These are phyloP conservation scores for Neopestalotiopsis sp. DNA, from an alignment of 2,329 filamentous ascomycete species.

Conservation along the genomic window DNA sequence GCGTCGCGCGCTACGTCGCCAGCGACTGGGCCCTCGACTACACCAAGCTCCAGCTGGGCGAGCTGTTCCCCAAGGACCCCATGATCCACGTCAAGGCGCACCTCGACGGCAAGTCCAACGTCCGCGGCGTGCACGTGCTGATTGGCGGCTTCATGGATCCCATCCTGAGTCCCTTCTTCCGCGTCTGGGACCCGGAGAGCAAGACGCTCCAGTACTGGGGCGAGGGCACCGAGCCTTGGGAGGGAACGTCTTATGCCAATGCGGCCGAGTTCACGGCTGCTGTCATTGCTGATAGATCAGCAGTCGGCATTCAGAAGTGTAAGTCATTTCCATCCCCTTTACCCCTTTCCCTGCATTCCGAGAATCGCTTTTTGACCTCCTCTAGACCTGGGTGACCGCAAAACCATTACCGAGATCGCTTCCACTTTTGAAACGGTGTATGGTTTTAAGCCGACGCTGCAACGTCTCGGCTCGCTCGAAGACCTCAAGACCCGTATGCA, in stretches of 20 bases:
- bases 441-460: neutral
- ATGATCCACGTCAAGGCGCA: slow-evolving; percentile 2
- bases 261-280: slow-evolving; percentile 1
- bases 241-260: neutral
- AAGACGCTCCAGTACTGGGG: slow-evolving; percentile 2
- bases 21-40: slow-evolving; percentile 9
- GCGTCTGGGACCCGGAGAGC: neutral
- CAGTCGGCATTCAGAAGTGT: slow-evolving; percentile 4
- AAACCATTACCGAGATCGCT: neutral
- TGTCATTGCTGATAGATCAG: neutral
- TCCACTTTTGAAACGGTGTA: neutral
- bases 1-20: neutral
- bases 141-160: slow-evolving; percentile 7
- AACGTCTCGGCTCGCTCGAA: neutral
- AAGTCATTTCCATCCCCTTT: neutral
- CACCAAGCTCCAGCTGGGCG: neutral
- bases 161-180: neutral
- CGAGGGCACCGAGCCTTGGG: neutral
- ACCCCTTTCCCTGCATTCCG: neutral
- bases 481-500: slow-evolving; percentile 3
- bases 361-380: neutral
- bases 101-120: neutral
- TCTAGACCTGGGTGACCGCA: neutral
- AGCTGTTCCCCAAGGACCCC: neutral
- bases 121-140: neutral